phyloP scores from a whole-genome alignment of 2,329 filamentous ascomycete genomes.

The Byssothecium circinans region DNA sequence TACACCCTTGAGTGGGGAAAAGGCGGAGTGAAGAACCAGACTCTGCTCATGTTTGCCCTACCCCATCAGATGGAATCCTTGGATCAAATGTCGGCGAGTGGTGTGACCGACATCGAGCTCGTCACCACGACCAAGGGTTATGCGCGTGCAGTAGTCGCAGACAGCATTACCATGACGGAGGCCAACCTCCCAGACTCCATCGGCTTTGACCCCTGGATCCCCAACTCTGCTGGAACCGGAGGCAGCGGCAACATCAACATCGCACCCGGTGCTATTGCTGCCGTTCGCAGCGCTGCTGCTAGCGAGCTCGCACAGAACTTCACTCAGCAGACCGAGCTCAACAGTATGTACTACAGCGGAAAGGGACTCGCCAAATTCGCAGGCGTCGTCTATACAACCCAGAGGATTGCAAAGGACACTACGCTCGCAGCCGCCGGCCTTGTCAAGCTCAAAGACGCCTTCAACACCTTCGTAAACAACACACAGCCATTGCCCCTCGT shows the following conservation, averaged over 20 bases:
- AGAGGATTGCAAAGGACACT: constrained; percentile 64
- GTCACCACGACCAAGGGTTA: constrained; percentile 85
- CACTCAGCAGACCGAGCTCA: constrained; percentile 68
- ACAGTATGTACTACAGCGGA: constrained; percentile 95
- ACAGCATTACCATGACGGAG: constrained; percentile 70
- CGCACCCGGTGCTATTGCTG: constrained; percentile 54
- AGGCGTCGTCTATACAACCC: constrained; percentile 47
- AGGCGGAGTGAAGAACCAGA: constrained; percentile 60
- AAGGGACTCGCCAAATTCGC: constrained; percentile 51
- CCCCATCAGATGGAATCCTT: constrained; percentile 86
- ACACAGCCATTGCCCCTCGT: constrained; percentile 55
- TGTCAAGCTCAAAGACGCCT: constrained; percentile 54
- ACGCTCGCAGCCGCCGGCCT: constrained; percentile 55
- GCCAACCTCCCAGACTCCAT: constrained; percentile 68
- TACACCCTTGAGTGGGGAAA: constrained; percentile 77
- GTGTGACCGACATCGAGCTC: constrained; percentile 60
- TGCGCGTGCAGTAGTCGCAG: constrained; percentile 64
- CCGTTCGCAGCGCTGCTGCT: constrained; percentile 64
- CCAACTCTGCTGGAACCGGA: constrained; percentile 43
- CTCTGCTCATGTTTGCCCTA: constrained; percentile 82
- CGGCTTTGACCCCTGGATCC: constrained; percentile 78
- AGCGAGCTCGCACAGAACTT: constrained; percentile 79
- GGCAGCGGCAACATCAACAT: constrained; percentile 41
- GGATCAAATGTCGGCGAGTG: constrained; percentile 53
- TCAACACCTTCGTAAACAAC: constrained; percentile 52